Base-by-base conservation (phyloP, 2,329 filamentous ascomycete species). In the Pezicula carpinea region DNA sequence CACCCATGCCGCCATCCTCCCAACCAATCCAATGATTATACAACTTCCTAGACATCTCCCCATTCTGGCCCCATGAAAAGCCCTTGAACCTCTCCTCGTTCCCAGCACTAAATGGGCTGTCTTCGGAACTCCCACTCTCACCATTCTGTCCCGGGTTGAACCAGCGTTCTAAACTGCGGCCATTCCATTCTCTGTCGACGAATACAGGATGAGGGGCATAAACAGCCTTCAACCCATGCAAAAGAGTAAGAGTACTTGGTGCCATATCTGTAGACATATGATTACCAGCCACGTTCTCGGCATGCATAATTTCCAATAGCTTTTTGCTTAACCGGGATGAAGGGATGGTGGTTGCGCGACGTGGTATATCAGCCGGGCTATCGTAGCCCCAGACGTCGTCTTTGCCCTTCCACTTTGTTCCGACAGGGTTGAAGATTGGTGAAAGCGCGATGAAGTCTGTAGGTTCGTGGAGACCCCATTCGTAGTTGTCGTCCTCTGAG, bases 251-350 rank as follows among this genome's bases (percentile, higher is more conserved):
- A 0, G 85, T 85, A 46, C 85, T 82, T 1, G 86, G 81, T 50
- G 83, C 86, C 86, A 92, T 90, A 63, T 92, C 87, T 0, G 86
- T 87, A 48, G 84, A 85, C 58, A 91, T 82, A 60, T 89, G 85
- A 58, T 86, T 85, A 53, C 85, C 84, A 13, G 78, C 75, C 53
- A 85, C 72, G 44, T 87, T 87, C 64, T 91, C 88, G 29, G 80
- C 75, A 60, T 92, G 86, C 86, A 91, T 91, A 52, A 83, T 76
- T 55, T 88, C 77, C 29, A 92, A 71, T 2, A 92, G 72, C 22
- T 76, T 77, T 61, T 82, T 85, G 14, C 86, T 90, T 6, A 89
- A 71, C 44, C 87, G 80, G 1, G 84, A 83, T 53, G 89, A 85
- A 0, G 87, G 90, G 51, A 89, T 82, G 58, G 91, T 87, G n/a